These are phyloP conservation scores for Sporormia fimetaria DNA, from an alignment of 495 filamentous ascomycete genomes.

Conservation along the genomic window DNA sequence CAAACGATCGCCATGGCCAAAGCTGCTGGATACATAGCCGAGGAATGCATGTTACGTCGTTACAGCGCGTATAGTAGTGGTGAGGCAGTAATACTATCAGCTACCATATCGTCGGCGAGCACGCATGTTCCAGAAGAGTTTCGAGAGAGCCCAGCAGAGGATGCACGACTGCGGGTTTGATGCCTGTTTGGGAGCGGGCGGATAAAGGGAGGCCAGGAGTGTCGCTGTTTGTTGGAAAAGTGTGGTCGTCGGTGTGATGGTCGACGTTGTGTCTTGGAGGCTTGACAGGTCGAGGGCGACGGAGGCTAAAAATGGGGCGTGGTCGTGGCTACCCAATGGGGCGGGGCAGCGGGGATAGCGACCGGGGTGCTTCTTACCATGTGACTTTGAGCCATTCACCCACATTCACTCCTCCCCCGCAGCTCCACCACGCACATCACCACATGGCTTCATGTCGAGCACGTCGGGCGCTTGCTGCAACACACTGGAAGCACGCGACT, in stretches of 20 bases:
- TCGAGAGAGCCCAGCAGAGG: conserved; percentile 11
- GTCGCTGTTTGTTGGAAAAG: conserved; percentile 12
- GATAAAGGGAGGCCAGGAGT: conserved; percentile 13
- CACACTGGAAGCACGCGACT: no score
- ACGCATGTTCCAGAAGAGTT: conserved; percentile 27
- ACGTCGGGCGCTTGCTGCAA: conserved; percentile 22
- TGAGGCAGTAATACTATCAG: not conserved
- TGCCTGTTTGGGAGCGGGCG: conserved; percentile 15
- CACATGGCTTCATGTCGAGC: conserved; percentile 2
- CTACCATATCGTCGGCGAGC: conserved; percentile 1
- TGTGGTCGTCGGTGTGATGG: conserved; percentile 12
- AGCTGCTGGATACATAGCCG: not conserved
- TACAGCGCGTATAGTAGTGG: not conserved
- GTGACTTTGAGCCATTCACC: conserved; percentile 9
- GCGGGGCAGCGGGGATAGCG: conserved; percentile 11
- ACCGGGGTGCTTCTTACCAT: conserved; percentile 16
- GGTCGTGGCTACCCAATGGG: conserved; percentile 22
- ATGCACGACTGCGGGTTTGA: conserved; percentile 13
- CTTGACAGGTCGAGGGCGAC: conserved; percentile 29
- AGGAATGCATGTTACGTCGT: conserved; percentile 5
- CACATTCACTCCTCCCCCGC: conserved; percentile 11
- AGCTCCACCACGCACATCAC: conserved; percentile 5
- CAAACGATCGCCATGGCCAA: conserved; percentile 1
- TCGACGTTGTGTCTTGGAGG: conserved; percentile 20
- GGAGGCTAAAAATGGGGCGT: conserved; percentile 25